Evolutionary conservation across 768 basidiomycete genomes (phyloP).

Genomic region (Calvatia gigantea): DNA sequence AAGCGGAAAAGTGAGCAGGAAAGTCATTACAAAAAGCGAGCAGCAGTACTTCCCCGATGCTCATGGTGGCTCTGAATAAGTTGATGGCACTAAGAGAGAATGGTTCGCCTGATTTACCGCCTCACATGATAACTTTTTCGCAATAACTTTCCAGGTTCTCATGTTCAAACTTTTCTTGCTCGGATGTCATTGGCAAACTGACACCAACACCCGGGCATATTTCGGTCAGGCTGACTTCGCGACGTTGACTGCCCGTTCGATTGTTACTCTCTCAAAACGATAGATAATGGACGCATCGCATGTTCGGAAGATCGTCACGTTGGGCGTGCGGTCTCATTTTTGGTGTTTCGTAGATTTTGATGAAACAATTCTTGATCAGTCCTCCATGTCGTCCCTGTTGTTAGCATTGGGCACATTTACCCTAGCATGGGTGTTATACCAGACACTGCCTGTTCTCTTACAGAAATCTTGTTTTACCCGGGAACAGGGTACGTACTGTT

Average conservation of each 20-base stretch:
- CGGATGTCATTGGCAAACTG: neutral
- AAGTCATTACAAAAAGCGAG: neutral
- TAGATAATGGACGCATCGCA: slow-evolving; percentile 18
- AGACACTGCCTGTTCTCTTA: slow-evolving; percentile 58
- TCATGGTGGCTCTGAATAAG: slow-evolving; percentile 26
- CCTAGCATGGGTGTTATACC: slow-evolving; percentile 50
- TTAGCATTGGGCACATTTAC: slow-evolving; percentile 52
- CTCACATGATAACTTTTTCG: slow-evolving; percentile 3
- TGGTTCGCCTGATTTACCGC: too few relatives aligned
- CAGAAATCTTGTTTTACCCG: slow-evolving; percentile 74
- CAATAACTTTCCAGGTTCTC: neutral
- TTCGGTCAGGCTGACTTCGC: neutral
- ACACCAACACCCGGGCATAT: neutral
- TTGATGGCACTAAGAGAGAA: neutral
- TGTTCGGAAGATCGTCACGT: slow-evolving; percentile 11
- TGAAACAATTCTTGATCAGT: slow-evolving; percentile 27
- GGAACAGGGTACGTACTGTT: slow-evolving; percentile 50
- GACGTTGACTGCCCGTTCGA: neutral
- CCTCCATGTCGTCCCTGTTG: slow-evolving; percentile 27
- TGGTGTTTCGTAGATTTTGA: neutral
- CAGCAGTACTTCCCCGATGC: slow-evolving; percentile 43
- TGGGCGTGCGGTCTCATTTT: slow-evolving; percentile 15
- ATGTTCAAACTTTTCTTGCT: neutral
- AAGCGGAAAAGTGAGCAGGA: neutral
- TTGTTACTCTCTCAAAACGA: neutral